Evolutionary conservation across 2,329 filamentous ascomycete genomes (phyloP), one percentile per base, ranked within the genome.

Genomic region (Pestalotiopsis sp.): DNA sequence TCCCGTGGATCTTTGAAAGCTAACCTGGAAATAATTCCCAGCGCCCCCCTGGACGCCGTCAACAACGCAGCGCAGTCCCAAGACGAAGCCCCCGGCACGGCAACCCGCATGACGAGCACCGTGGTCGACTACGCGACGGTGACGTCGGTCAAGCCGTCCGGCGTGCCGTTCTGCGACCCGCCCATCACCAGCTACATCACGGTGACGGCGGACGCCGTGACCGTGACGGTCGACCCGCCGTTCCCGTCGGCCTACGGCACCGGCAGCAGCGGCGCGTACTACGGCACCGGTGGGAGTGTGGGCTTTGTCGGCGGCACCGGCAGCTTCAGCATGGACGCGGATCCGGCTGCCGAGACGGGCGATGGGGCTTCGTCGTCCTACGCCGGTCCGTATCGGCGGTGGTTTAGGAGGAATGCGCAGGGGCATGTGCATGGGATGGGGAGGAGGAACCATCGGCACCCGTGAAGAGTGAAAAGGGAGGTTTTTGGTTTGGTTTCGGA

Each of bases 161-260:
- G 39, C 7, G 14, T 65, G 44, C 62, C 62, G 6, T 56, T 65
- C 44, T 65, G 62, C 44, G 62, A 65, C 3, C 59, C 59, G 30
- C 58, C 58, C 30, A 35, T 30, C n/a, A 39, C 30, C 24, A 65
- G 62, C 44, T 65, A 65, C 26, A 39, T 65, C 22, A 66, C 64
- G 10, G 64, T 60, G 14, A 65, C 63, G 11, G 38, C 61, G 30
- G n/a, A 24, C 5, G 38, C 61, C 13, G 63, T 65, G 17, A 56
- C 63, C 26, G 63, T 65, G 6, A 59, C 64, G 3, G 55, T 56
- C 4, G 55, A 66, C 11, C 64, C 64, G 44, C 61, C 55, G 26
- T 66, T 59, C 13, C 64, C 38, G 3, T 58, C 30, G 6, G 24
- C 30, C 4, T 39, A 20, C 14, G 35, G 26, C 2, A 26, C 24